Evolutionary conservation across 257 asterid genomes (phyloP), one percentile per base, ranked within the genome.

Genomic region (Coffea canephora): DNA sequence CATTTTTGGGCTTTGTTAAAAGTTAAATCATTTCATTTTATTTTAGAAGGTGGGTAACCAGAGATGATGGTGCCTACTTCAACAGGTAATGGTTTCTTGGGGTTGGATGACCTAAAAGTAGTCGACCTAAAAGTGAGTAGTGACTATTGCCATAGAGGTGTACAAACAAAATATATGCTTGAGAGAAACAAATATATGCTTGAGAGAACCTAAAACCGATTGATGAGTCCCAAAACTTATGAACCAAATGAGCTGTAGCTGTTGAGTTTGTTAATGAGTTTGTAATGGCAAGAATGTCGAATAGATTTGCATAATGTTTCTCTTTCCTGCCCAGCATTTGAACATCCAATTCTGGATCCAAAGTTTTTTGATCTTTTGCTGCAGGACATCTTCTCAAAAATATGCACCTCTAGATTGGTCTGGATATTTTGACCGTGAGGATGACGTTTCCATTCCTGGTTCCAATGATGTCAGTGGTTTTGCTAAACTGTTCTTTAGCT

Each of bases 361-460:
- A 71, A 59, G 52, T 79, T n/a, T 76, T 52, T 69, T 62, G 69
- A 74, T 64, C 45, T 82, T 18, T 69, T 72, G 49, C 57, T 78
- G 82, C 85, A 93, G 99, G 91, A 73, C 46, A 57, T 83, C 98
- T 79, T 96, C 93, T 57, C 86, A 92, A 80, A 96, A 93, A 80
- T 94, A 86, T 87, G 90, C 87, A 75, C 97, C 97, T 85, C 74
- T 88, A 86, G 95, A 90, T 80, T 96, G 98, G 98, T 64, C 80
- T 23, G 77, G 65, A 78, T 96, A 85, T 88, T 96, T 96, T 78
- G 98, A 96, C 88, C 49, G 81, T 83, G 99, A 94, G 85, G 99
- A 94, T 46, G 96, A 92, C 82, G 83, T 96, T 81, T 69, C 27
- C 83, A 89, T 94, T 84, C 91, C 96, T 68, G 93, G 82, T 71